These are phyloP conservation scores for Auxenochlorella pyrenoidosa DNA, from an alignment of 139 green algal genomes.

Conservation along the genomic window DNA sequence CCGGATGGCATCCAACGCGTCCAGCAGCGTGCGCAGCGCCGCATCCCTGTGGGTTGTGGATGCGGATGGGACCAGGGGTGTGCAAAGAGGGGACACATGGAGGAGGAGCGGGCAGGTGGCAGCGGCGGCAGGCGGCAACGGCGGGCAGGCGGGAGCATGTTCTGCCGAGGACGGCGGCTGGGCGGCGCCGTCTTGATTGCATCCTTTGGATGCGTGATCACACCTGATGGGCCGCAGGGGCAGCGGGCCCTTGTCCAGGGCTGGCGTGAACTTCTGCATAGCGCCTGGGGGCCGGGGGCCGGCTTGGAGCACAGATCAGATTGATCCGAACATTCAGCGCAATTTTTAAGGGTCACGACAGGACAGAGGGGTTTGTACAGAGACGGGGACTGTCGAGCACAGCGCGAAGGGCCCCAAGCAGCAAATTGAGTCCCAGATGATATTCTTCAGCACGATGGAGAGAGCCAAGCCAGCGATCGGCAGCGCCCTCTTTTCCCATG, in stretches of 20 bases:
- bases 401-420: background rate
- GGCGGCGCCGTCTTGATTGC: too few species aligned
- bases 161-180: too few species aligned
- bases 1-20: conserved; percentile 73
- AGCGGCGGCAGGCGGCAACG: background rate
- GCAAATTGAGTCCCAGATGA: too few species aligned
- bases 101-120: too few species aligned
- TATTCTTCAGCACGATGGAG: too few species aligned
- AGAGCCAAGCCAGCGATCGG: too few species aligned
- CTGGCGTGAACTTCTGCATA: conserved; percentile 40
- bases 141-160: background rate
- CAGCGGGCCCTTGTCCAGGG: conserved; percentile 64
- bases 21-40: conserved; percentile 68
- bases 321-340: too few species aligned
- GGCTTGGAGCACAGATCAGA: too few species aligned
- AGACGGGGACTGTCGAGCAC: background rate
- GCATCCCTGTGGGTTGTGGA: conserved; percentile 56
- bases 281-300: background rate
- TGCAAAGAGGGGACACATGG: background rate
- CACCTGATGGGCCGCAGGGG: conserved; percentile 61
- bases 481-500: too few species aligned
- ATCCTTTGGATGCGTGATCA: background rate
- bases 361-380: too few species aligned
- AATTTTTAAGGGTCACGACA: background rate
- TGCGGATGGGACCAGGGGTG: too few species aligned